A percentile compares a stretch with the other conserved stretches of the same genome.
These are phyloP conservation scores for Chaetoceros muelleri DNA, from an alignment of 108 stramenopile species.

Conservation along the genomic window DNA sequence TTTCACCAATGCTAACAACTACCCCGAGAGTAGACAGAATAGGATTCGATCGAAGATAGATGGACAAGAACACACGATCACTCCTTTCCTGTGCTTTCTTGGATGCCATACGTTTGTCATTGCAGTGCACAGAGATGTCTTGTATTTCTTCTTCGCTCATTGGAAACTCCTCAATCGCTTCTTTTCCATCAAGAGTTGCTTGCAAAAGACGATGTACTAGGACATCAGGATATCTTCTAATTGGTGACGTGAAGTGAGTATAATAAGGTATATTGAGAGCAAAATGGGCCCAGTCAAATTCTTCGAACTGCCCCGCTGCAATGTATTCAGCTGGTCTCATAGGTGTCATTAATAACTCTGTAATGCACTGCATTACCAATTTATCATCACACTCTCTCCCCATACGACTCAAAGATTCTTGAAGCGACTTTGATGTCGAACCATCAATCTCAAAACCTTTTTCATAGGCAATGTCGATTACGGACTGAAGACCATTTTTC, in stretches of 20 bases:
- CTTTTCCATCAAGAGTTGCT: slow-evolving; percentile 68
- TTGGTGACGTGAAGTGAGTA: slow-evolving; percentile 95
- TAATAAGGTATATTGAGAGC: slow-evolving; percentile 96
- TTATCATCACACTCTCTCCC: slow-evolving; percentile 58
- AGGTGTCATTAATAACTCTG: slow-evolving; percentile 75
- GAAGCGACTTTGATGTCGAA: slow-evolving; percentile 51
- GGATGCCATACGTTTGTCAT: slow-evolving; percentile 79
- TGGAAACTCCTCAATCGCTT: slow-evolving; percentile 46
- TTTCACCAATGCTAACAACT: slow-evolving; percentile 68
- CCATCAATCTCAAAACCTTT: slow-evolving; percentile 57
- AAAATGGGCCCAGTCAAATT: slow-evolving; percentile 74
- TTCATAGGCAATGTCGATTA: slow-evolving; percentile 47
- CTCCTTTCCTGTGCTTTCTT: slow-evolving; percentile 85
- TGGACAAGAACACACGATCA: slow-evolving; percentile 76
- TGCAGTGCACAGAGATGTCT: slow-evolving; percentile 57
- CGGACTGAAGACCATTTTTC: slow-evolving; percentile 47
- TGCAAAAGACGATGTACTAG: slow-evolving; percentile 89
- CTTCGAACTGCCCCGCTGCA: slow-evolving; percentile 57
- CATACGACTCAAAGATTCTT: slow-evolving; percentile 64
- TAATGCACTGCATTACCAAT: slow-evolving; percentile 67
- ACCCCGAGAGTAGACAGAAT: slow-evolving; percentile 47
- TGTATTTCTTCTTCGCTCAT: slow-evolving; percentile 37
- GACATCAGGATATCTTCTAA: slow-evolving; percentile 93
- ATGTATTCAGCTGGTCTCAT: slow-evolving; percentile 89
- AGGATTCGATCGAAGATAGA: slow-evolving; percentile 62